Evolutionary conservation across 192 early-diverging fungal species (phyloP).

Genomic region (Coemansia sp.): DNA sequence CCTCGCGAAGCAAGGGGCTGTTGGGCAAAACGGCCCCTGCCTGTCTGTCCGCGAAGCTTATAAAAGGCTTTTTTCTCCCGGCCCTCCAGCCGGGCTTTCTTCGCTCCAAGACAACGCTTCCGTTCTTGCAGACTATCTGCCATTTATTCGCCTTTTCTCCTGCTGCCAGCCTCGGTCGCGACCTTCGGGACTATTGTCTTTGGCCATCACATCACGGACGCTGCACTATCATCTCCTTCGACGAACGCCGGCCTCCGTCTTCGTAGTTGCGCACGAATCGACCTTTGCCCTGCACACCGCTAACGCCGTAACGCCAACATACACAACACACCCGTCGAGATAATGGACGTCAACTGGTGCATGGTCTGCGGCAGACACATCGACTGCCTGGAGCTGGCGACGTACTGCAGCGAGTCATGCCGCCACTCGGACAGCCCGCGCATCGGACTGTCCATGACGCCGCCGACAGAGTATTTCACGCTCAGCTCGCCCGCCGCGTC

Average conservation of each 20-base stretch:
- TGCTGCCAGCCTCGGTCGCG: no score
- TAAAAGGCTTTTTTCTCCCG: constrained; percentile 1
- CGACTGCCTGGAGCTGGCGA: constrained; percentile 38
- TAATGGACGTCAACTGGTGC: constrained; percentile 51
- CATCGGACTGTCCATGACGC: not conserved
- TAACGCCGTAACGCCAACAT: not conserved
- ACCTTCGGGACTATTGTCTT: no score
- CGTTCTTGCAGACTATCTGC: not conserved
- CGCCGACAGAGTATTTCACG: constrained; percentile 31
- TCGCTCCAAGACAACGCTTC: not conserved
- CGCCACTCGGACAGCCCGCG: constrained; percentile 18
- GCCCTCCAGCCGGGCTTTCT: not conserved
- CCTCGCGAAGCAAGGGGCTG: no score
- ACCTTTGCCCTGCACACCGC: not conserved
- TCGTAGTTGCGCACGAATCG: no score
- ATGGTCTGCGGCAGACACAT: constrained; percentile 50
- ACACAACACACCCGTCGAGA: not conserved
- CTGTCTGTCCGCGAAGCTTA: no score
- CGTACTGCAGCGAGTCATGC: constrained; percentile 46
- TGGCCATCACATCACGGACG: not conserved
- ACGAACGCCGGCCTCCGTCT: not conserved
- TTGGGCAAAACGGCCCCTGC: no score
- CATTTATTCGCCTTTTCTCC: no score
- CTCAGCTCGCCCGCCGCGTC: constrained; percentile 19
- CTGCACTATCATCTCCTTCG: not conserved